phyloP scores from a whole-genome alignment of 495 filamentous ascomycete genomes.

The Xylaria longipes region DNA sequence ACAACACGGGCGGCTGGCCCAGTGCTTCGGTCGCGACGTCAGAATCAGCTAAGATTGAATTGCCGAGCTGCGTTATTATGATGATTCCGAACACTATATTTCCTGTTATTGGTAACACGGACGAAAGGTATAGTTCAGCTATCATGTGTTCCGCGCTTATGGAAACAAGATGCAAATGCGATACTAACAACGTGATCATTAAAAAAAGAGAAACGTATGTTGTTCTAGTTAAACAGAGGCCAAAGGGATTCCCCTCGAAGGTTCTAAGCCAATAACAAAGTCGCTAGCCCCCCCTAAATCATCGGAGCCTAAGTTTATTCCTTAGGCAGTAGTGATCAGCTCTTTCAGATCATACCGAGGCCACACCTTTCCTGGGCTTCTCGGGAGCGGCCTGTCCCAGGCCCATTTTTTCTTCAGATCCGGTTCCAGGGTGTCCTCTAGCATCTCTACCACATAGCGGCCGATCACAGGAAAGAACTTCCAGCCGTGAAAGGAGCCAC shows the following conservation, averaged over 20 bases:
- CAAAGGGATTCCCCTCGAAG: too few relatives aligned
- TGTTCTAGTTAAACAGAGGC: too few relatives aligned
- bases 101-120: slow-evolving; percentile 6
- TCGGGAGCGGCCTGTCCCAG: slow-evolving; percentile 54
- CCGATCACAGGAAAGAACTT: slow-evolving; percentile 69
- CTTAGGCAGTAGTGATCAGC: neutral
- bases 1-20: slow-evolving; percentile 11
- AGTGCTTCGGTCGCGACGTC: slow-evolving; percentile 10
- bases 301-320: neutral
- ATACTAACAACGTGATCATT: too few relatives aligned
- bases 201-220: too few relatives aligned
- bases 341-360: slow-evolving; percentile 32
- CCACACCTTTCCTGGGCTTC: slow-evolving; percentile 29
- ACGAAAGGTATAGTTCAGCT: slow-evolving; percentile 16
- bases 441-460: slow-evolving; percentile 62
- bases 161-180: neutral
- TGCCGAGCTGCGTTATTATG: slow-evolving; percentile 1
- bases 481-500: slow-evolving; percentile 60
- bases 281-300: too few relatives aligned
- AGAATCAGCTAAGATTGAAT: slow-evolving; percentile 10
- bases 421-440: slow-evolving; percentile 53
- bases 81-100: slow-evolving; percentile 7
- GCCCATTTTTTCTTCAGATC: slow-evolving; percentile 53
- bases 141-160: neutral
- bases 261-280: too few relatives aligned